Percentiles rank a stretch among this genome's conserved stretches.
Evolutionary conservation across 2,329 filamentous ascomycete species (phyloP).

Genomic region (Pseudocercospora ulei): DNA sequence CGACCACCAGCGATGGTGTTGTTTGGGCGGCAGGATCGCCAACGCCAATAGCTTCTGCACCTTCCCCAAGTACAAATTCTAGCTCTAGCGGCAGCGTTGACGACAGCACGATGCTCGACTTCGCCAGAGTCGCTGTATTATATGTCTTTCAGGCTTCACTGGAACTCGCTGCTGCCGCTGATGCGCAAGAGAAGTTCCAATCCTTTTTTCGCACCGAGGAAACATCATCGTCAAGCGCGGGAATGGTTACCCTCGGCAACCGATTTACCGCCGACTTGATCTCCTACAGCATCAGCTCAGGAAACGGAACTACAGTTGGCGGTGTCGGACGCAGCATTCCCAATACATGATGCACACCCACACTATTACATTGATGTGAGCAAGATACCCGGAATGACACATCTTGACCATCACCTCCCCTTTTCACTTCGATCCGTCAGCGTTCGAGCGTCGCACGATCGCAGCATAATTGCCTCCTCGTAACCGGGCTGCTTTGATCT

Average conservation of each 20-base stretch:
- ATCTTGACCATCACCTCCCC: too few species aligned
- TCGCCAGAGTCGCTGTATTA: slow-evolving; percentile 41
- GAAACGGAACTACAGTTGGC: slow-evolving; percentile 29
- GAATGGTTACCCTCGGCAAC: slow-evolving; percentile 28
- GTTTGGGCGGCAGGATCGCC: slow-evolving; percentile 25
- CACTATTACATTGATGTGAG: too few species aligned
- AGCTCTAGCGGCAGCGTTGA: slow-evolving; percentile 12
- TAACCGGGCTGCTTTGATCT: too few species aligned
- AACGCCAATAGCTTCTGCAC: slow-evolving; percentile 15
- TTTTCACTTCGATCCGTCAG: slow-evolving; percentile 3
- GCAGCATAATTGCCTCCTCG: too few species aligned
- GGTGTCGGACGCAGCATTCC: slow-evolving; percentile 1
- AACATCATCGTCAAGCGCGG: slow-evolving; percentile 25
- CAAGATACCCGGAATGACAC: background rate
- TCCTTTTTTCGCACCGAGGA: slow-evolving; percentile 27
- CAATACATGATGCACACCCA: background rate
- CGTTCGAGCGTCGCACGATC: background rate
- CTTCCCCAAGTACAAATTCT: slow-evolving; percentile 16
- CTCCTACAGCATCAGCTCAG: slow-evolving; percentile 15
- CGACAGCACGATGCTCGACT: slow-evolving; percentile 35
- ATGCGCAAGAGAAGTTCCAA: slow-evolving; percentile 40
- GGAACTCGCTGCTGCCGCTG: slow-evolving; percentile 36
- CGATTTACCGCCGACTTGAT: slow-evolving; percentile 26
- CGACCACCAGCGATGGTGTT: slow-evolving; percentile 30
- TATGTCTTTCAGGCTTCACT: slow-evolving; percentile 39